phyloP scores from a whole-genome alignment of 257 asterid species.

The Solanum dulcamara region DNA sequence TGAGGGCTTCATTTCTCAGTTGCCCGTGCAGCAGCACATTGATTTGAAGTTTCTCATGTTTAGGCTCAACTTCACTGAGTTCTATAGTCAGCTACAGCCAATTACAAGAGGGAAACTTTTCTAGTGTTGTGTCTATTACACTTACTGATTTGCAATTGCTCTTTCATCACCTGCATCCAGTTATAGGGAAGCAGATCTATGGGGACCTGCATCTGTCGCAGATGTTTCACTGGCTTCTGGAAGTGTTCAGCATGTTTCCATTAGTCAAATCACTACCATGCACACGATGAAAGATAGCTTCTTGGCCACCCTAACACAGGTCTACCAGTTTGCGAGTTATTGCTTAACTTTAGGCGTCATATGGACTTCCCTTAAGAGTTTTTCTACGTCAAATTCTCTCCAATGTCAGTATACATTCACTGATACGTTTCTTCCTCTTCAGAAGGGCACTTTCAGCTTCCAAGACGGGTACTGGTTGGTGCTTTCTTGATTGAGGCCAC shows the following conservation, averaged over 20 bases:
- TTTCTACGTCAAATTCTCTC: not conserved
- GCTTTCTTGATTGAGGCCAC: not conserved
- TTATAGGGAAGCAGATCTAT: not conserved
- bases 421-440: not conserved
- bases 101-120: constrained; percentile 37
- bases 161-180: not conserved
- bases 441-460: not conserved
- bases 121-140: not conserved
- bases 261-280: not conserved
- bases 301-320: not conserved
- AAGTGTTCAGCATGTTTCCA: not conserved
- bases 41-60: constrained; percentile 92
- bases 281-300: not conserved
- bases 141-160: not conserved
- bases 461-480: not conserved
- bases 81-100: constrained; percentile 59
- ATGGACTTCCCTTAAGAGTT: not conserved
- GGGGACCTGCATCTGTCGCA: not conserved
- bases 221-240: not conserved
- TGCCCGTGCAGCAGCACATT: constrained; percentile 80
- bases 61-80: constrained; percentile 88
- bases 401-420: not conserved
- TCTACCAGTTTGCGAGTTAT: not conserved
- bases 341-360: not conserved
- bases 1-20: constrained; percentile 78